Evolutionary conservation across 192 early-diverging fungal species (phyloP), one percentile per base, ranked within the genome.

Genomic region (Phlyctochytrium arcticum): DNA sequence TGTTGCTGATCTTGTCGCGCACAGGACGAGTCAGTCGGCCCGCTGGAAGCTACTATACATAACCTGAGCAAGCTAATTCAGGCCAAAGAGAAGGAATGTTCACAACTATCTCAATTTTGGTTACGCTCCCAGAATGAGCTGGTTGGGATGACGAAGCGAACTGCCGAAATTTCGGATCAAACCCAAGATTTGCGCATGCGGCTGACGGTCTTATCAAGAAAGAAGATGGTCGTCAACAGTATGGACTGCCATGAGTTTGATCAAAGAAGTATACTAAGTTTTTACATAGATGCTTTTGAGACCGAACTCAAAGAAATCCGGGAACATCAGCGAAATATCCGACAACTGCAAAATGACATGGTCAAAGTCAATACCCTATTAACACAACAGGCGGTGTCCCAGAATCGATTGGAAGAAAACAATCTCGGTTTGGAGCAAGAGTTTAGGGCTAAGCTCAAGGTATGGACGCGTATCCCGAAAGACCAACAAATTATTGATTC

Each of bases 171-270:
- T 10, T 60, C 75, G 6, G 84, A 86, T 15, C 68, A 76, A 35
- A 86, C 75, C 29, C 61, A 75, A 19, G 75, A 80, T 35, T 53
- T 85, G 46, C 76, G 72, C 36, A 85, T 86, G 79, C 62, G 75
- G 15, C 54, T 80, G 30, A 78, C 84, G 4, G 80, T 86, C 2
- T 49, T 86, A 29, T 71, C 49, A 30, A 54, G 84, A 3, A 86
- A 82, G 62, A 85, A 83, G 67, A 80, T 83, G 58, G 78, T 85
- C 8, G 76, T 86, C 2, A 82, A 86, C 62, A 75, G 81, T 84
- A 70, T 39, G 61, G 15, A 15, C 44, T 7, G 23, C 34, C 7
- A 32, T 21, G 7, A 3, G 62, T 17, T 15, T 7, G 17, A 23
- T 2, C 23, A 36, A 48, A n/a, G 27, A 0, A 31, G 30, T 27